Percentiles rank a stretch among this genome's conserved stretches.
Conservation (phyloP, 345 rosid genomes). For the Zanthoxylum bungeanum region DNA sequence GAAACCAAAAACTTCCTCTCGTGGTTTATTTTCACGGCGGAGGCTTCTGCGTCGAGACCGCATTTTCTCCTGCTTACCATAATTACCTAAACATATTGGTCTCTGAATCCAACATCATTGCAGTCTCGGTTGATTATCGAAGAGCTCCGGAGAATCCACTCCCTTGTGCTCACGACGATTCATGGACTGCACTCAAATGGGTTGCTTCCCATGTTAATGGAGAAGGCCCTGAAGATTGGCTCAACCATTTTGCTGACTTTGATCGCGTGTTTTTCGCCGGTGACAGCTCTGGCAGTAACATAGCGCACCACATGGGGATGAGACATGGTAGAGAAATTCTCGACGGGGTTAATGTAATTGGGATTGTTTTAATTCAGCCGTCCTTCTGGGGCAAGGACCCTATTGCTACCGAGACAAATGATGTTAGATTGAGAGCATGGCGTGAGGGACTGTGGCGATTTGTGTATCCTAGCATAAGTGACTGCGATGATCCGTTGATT, state of each 20-base stretch:
- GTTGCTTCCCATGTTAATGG: constrained; percentile 26
- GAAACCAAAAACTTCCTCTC: constrained; percentile 38
- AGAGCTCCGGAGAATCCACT: constrained; percentile 36
- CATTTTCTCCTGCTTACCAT: constrained; percentile 33
- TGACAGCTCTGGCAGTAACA: constrained; percentile 44
- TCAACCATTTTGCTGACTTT: constrained; percentile 27
- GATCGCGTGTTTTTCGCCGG: constrained; percentile 34
- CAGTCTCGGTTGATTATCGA: constrained; percentile 32
- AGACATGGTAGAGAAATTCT: constrained; percentile 18
- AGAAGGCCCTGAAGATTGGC: constrained; percentile 37
- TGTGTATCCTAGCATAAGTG: constrained; percentile 32
- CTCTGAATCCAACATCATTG: constrained; percentile 23
- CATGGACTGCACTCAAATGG: constrained; percentile 41
- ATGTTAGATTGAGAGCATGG: background rate
- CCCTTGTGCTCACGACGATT: constrained; percentile 34
- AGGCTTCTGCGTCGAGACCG: constrained; percentile 26
- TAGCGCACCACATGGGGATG: constrained; percentile 34
- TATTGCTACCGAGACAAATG: constrained; percentile 8
- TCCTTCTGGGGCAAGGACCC: constrained; percentile 34
- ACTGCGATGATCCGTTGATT: constrained; percentile 44
- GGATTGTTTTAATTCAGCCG: constrained; percentile 23
- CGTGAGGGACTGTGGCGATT: constrained; percentile 18
- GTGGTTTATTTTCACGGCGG: constrained; percentile 45
- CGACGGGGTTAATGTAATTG: constrained; percentile 16
- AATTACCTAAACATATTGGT: constrained; percentile 27